Percentiles rank a stretch among this genome's conserved stretches.
phyloP scores from a whole-genome alignment of 2,329 filamentous ascomycete genomes.

The Grosmannia huntii region DNA sequence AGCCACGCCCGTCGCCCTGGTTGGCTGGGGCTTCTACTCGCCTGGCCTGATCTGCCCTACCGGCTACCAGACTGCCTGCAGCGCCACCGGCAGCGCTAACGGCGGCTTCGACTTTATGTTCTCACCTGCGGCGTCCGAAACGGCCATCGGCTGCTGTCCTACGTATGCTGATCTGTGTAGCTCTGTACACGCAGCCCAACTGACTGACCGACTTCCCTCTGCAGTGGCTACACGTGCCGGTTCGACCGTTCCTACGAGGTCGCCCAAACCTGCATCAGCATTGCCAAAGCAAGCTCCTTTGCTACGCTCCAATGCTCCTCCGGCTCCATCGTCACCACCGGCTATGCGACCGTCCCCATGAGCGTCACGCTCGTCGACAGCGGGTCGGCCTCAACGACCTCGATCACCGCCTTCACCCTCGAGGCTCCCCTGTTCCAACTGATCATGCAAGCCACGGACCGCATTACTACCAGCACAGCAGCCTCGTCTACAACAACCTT shows the following conservation, averaged over 20 bases:
- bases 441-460: constrained; percentile 8
- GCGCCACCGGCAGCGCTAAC: constrained; percentile 7
- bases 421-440: constrained; percentile 20
- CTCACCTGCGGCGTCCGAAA: constrained; percentile 15
- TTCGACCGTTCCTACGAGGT: neutral
- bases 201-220: too few relatives aligned
- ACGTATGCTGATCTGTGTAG: neutral
- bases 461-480: neutral
- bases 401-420: constrained; percentile 4
- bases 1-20: constrained; percentile 5
- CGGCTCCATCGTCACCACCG: neutral
- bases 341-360: constrained; percentile 1
- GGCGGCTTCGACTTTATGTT: constrained; percentile 16
- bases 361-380: constrained; percentile 6
- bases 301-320: constrained; percentile 11
- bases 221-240: constrained; percentile 12
- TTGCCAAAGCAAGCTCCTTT: constrained; percentile 9
- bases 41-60: constrained; percentile 10
- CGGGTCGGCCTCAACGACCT: neutral
- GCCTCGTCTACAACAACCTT: neutral
- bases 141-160: constrained; percentile 21
- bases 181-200: neutral
- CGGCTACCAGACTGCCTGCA: constrained; percentile 10
- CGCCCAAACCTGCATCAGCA: constrained; percentile 7
- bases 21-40: constrained; percentile 12